Evolutionary conservation across 805 yeast species (phyloP).

Genomic region (Pichia sporocuriosa): DNA sequence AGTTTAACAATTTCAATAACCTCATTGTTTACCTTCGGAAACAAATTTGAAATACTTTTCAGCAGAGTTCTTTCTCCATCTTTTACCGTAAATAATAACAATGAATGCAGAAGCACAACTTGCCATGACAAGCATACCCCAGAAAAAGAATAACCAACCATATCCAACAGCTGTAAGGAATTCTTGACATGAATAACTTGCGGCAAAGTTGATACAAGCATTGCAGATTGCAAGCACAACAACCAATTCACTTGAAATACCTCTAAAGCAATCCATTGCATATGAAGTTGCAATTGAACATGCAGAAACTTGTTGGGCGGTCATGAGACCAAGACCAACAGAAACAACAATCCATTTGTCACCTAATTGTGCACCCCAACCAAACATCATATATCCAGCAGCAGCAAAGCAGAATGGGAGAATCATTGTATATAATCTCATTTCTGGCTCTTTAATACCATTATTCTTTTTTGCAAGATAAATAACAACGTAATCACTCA

Average conservation of each 20-base stretch:
- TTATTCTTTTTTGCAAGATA: constrained; percentile 1
- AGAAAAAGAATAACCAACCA: constrained; percentile 1
- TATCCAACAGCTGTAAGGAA: constrained; percentile 2
- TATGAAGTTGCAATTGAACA: constrained; percentile 4
- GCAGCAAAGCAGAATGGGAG: neutral
- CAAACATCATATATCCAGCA: constrained; percentile 1
- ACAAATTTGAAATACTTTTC: constrained; percentile 1
- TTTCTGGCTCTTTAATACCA: constrained; percentile 5
- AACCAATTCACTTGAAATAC: constrained; percentile 1
- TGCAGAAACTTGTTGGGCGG: constrained; percentile 1
- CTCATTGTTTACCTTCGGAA: constrained; percentile 1
- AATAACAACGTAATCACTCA: neutral
- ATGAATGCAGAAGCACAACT: neutral
- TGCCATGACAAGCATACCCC: constrained; percentile 1
- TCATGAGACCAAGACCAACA: constrained; percentile 1
- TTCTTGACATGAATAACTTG: constrained; percentile 2
- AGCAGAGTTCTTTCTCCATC: neutral
- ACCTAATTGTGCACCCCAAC: constrained; percentile 1
- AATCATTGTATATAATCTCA: constrained; percentile 2
- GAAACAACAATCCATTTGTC: constrained; percentile 1
- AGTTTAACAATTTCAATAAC: too few species aligned
- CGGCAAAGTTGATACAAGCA: constrained; percentile 1
- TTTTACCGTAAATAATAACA: neutral
- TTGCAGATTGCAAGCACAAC: constrained; percentile 1
- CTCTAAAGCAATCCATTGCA: constrained; percentile 4